Conservation (phyloP, 495 filamentous ascomycete species). For the Annulohypoxylon bovei region DNA sequence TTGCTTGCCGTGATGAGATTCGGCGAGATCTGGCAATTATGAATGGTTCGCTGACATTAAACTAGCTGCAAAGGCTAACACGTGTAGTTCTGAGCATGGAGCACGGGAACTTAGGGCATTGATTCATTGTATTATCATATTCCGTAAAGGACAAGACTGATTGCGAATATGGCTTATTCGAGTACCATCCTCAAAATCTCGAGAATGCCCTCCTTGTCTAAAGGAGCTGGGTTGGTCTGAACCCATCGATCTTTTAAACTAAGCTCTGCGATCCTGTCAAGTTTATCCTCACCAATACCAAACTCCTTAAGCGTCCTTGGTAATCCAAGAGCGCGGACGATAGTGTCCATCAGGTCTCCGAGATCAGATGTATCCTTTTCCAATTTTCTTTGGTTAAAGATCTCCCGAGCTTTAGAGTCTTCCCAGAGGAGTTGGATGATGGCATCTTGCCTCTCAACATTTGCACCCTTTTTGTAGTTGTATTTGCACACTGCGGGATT, state of each 20-base stretch:
- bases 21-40: neutral
- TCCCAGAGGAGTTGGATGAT: slow-evolving; percentile 58
- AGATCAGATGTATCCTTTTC: slow-evolving; percentile 55
- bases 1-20: slow-evolving; percentile 14
- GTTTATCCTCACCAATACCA: slow-evolving; percentile 61
- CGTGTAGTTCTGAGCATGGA: slow-evolving; percentile 23
- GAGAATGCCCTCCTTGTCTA: slow-evolving; percentile 37
- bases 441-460: slow-evolving; percentile 58
- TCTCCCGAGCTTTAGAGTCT: slow-evolving; percentile 50
- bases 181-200: slow-evolving; percentile 45
- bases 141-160: neutral
- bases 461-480: slow-evolving; percentile 59
- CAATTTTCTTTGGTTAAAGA: slow-evolving; percentile 53
- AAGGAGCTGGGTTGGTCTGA: slow-evolving; percentile 35
- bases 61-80: slow-evolving; percentile 6
- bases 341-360: slow-evolving; percentile 63
- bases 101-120: slow-evolving; percentile 10
- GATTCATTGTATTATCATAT: slow-evolving; percentile 20
- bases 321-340: slow-evolving; percentile 66
- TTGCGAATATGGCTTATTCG: slow-evolving; percentile 28
- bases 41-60: neutral
- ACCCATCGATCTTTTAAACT: slow-evolving; percentile 63
- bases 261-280: slow-evolving; percentile 61
- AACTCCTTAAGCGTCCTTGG: slow-evolving; percentile 66
- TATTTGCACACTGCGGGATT: slow-evolving; percentile 69